Evolutionary conservation across 441 rosid genomes (phyloP).

Genomic region (Erodium trifolium): DNA sequence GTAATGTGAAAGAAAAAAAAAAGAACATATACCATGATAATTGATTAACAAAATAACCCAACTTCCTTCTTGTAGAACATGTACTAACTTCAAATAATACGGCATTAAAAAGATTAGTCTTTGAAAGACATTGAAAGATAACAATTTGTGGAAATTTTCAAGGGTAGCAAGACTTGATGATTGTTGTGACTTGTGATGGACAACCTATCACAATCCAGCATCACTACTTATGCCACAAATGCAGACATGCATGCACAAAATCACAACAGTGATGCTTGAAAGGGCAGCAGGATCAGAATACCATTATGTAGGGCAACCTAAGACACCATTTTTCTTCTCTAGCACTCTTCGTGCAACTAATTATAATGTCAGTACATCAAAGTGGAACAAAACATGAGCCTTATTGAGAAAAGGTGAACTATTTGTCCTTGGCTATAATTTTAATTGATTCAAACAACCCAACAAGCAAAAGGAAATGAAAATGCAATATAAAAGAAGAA

Average conservation of each 20-base stretch:
- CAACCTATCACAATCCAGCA: too few relatives aligned
- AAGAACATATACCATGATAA: neutral
- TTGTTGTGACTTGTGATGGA: neutral
- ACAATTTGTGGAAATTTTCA: too few relatives aligned
- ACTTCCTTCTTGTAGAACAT: too few relatives aligned
- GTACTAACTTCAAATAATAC: neutral
- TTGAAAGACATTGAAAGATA: neutral
- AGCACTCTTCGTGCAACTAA: too few relatives aligned
- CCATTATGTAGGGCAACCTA: neutral
- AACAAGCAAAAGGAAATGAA: neutral
- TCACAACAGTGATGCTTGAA: neutral
- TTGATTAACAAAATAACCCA: neutral
- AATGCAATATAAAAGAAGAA: slow-evolving; percentile 13
- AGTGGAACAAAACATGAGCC: too few relatives aligned
- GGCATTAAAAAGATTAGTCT: neutral
- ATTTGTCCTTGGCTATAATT: too few relatives aligned
- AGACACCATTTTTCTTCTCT: too few relatives aligned
- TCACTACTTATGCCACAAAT: neutral
- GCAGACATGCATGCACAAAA: too few relatives aligned
- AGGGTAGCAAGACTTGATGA: neutral
- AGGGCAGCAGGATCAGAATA: neutral
- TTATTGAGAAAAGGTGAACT: too few relatives aligned
- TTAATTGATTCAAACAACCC: too few relatives aligned
- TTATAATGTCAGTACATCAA: too few relatives aligned
- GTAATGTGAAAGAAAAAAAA: neutral